phyloP scores from a whole-genome alignment of 192 early-diverging fungal genomes.

The Entomortierella chlamydospora region DNA sequence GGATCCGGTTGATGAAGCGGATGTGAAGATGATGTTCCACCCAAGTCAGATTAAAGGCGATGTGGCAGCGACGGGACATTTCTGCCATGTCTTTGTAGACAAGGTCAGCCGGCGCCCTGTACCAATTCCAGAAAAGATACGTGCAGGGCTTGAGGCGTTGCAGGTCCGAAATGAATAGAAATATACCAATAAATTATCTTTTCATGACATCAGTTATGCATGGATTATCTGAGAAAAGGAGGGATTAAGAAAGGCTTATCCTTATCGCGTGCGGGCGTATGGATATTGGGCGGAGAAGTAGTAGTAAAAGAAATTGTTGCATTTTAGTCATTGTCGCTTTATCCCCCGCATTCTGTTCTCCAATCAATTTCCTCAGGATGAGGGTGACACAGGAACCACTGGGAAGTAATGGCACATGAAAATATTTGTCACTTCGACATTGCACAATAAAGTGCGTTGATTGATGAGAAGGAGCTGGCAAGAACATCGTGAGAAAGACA shows the following conservation, averaged over 20 bases:
- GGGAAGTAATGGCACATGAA: too few species aligned
- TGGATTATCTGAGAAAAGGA: background rate
- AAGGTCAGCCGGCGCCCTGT: conserved; percentile 51
- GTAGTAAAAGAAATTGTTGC: too few species aligned
- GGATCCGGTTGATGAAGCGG: conserved; percentile 7
- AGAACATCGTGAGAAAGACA: too few species aligned
- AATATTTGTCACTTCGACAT: too few species aligned
- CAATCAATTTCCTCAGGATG: background rate
- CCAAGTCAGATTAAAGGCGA: conserved; percentile 19
- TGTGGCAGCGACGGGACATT: conserved; percentile 58
- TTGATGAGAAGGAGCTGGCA: too few species aligned
- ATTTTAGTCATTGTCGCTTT: background rate
- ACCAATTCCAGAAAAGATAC: conserved; percentile 34
- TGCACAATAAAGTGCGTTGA: too few species aligned
- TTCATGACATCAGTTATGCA: too few species aligned
- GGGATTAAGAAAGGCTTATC: background rate
- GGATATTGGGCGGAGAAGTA: too few species aligned
- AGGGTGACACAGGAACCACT: too few species aligned
- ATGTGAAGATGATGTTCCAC: conserved; percentile 2
- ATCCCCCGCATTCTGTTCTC: background rate
- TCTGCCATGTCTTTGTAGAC: conserved; percentile 66
- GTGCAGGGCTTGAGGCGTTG: conserved; percentile 32
- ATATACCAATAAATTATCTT: too few species aligned
- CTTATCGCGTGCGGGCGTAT: background rate
- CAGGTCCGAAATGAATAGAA: conserved; percentile 3